phyloP scores from a whole-genome alignment of 192 early-diverging fungal species.

The Podila horticola region DNA sequence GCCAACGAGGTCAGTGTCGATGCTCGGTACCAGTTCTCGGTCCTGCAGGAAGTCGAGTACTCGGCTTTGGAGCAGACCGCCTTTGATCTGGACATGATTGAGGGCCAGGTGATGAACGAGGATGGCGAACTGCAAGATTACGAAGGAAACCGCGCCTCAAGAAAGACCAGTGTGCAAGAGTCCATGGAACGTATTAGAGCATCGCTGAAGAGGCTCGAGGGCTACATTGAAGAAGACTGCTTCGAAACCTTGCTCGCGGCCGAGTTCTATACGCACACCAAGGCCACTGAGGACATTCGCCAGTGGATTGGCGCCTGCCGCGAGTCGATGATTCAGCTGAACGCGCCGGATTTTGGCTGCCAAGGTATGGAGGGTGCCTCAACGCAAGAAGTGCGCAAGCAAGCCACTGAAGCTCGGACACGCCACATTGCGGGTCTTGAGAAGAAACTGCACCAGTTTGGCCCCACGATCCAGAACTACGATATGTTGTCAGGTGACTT shows the following conservation, averaged over 20 bases:
- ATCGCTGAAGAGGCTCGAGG: constrained; percentile 21
- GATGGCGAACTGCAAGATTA: constrained; percentile 4
- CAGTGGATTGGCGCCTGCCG: constrained; percentile 50
- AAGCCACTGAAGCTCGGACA: constrained; percentile 30
- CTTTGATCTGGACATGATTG: constrained; percentile 41
- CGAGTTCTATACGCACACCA: constrained; percentile 50
- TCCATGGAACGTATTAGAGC: constrained; percentile 48
- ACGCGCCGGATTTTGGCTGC: neutral
- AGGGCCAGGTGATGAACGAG: neutral
- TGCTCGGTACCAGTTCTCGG: constrained; percentile 43
- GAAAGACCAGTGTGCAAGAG: constrained; percentile 28
- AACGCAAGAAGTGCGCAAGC: constrained; percentile 16
- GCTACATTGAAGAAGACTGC: constrained; percentile 45
- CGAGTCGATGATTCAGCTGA: constrained; percentile 28
- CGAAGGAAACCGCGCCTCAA: constrained; percentile 6
- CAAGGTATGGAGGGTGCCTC: neutral
- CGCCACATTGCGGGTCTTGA: constrained; percentile 29
- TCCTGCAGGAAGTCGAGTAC: constrained; percentile 50
- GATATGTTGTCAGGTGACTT: constrained; percentile 42
- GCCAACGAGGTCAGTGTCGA: constrained; percentile 39
- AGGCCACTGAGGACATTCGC: constrained; percentile 52
- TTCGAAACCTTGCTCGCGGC: constrained; percentile 48
- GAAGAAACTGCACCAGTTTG: constrained; percentile 30
- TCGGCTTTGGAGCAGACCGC: constrained; percentile 34
- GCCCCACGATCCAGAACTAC: constrained; percentile 30